Evolutionary conservation across 2,329 filamentous ascomycete species (phyloP).

Genomic region (Cadophora sp.): DNA sequence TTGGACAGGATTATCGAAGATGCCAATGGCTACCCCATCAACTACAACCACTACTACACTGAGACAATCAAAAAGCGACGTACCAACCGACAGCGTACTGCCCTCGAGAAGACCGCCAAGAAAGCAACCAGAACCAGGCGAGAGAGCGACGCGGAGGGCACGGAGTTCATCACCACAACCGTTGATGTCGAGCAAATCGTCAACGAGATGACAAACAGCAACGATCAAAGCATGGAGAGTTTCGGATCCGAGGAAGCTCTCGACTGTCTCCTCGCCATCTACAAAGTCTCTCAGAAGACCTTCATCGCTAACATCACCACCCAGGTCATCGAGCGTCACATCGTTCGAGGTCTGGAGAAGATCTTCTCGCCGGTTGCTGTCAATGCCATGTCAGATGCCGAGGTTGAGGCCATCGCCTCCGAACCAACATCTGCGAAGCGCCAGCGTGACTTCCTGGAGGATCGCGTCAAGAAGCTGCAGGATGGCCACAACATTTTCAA

Average conservation of each 20-base stretch:
- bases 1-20: conserved; percentile 42
- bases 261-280: conserved; percentile 43
- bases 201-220: not conserved
- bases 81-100: conserved; percentile 21
- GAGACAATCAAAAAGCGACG: conserved; percentile 41
- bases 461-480: conserved; percentile 41
- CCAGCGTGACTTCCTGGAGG: conserved; percentile 37
- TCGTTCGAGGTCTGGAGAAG: conserved; percentile 40
- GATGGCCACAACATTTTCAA: conserved; percentile 41
- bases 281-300: conserved; percentile 44
- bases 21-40: conserved; percentile 42
- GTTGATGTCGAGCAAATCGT: conserved; percentile 26
- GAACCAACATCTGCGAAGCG: conserved; percentile 38
- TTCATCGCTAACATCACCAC: conserved; percentile 46
- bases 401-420: conserved; percentile 39
- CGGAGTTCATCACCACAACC: no score
- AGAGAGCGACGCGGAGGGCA: no score
- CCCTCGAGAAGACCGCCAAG: not conserved
- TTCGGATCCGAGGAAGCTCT: conserved; percentile 43
- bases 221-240: conserved; percentile 40
- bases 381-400: conserved; percentile 31
- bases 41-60: conserved; percentile 48
- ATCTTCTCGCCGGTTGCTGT: conserved; percentile 43
- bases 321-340: conserved; percentile 46
- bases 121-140: no score